Conservation (phyloP, 2,329 filamentous ascomycete species). For the Monilinia fructicola region DNA sequence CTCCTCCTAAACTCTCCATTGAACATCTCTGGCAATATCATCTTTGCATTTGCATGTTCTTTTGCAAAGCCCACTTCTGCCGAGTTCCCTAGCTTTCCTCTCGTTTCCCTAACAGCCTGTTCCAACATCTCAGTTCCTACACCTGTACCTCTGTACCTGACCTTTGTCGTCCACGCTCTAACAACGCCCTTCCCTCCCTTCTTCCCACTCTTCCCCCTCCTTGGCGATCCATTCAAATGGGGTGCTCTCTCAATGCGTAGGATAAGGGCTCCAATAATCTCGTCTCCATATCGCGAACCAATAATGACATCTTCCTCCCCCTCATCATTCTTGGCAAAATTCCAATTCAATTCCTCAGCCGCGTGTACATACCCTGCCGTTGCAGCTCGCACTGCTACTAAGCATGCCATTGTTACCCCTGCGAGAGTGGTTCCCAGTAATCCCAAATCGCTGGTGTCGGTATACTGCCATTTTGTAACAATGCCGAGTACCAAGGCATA, state of each 20-base stretch:
- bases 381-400: constrained; percentile 60
- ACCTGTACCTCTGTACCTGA: constrained; percentile 67
- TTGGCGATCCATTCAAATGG: constrained; percentile 31
- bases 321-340: constrained; percentile 34
- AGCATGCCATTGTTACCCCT: constrained; percentile 61
- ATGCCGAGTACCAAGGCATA: constrained; percentile 48
- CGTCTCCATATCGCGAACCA: constrained; percentile 64
- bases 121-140: constrained; percentile 71
- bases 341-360: constrained; percentile 37
- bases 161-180: constrained; percentile 76
- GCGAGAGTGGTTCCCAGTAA: constrained; percentile 57
- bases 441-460: constrained; percentile 51
- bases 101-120: constrained; percentile 68
- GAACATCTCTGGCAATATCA: constrained; percentile 62
- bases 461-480: constrained; percentile 45
- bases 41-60: constrained; percentile 72
- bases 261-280: constrained; percentile 70
- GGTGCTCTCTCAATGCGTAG: constrained; percentile 58
- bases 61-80: constrained; percentile 69
- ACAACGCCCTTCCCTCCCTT: constrained; percentile 68
- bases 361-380: constrained; percentile 55
- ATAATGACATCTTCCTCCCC: constrained; percentile 57
- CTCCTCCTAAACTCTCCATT: constrained; percentile 59
- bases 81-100: constrained; percentile 66
- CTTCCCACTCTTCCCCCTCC: constrained; percentile 36